Evolutionary conservation across 176 grass and related monocot species (phyloP).

Genomic region (Alloteropsis semialata): DNA sequence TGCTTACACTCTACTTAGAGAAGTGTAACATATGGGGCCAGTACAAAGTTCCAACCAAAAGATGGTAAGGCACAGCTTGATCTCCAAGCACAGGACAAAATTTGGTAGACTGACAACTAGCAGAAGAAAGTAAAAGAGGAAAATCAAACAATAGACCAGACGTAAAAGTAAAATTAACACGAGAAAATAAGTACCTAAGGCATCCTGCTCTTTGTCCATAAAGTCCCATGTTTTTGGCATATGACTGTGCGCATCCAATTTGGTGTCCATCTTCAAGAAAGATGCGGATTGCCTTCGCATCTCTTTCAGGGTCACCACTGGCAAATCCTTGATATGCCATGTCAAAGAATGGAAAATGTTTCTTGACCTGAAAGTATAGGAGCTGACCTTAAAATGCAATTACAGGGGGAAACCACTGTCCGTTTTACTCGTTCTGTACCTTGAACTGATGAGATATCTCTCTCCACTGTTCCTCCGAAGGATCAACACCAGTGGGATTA

Average conservation of each 20-base stretch:
- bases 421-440: conserved; percentile 22
- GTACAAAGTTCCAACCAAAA: not conserved
- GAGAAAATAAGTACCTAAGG: conserved; percentile 48
- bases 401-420: not conserved
- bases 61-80: not conserved
- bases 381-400: not conserved
- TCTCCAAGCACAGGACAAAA: not conserved
- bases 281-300: conserved; percentile 86
- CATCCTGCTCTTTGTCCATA: conserved; percentile 89
- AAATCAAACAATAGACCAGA: not conserved
- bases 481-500: conserved; percentile 95
- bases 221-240: conserved; percentile 93
- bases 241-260: conserved; percentile 92
- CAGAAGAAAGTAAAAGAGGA: not conserved
- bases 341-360: conserved; percentile 96
- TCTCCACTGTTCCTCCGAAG: conserved; percentile 92
- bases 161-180: not conserved
- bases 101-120: not conserved
- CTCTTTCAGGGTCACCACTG: conserved; percentile 79
- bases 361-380: conserved; percentile 53
- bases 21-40: not conserved
- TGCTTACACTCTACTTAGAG: not conserved
- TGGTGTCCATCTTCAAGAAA: conserved; percentile 91
- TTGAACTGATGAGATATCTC: conserved; percentile 91
- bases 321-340: conserved; percentile 99